These are phyloP conservation scores for Aethionema arabicum DNA, from an alignment of 345 rosid genomes.

Conservation along the genomic window DNA sequence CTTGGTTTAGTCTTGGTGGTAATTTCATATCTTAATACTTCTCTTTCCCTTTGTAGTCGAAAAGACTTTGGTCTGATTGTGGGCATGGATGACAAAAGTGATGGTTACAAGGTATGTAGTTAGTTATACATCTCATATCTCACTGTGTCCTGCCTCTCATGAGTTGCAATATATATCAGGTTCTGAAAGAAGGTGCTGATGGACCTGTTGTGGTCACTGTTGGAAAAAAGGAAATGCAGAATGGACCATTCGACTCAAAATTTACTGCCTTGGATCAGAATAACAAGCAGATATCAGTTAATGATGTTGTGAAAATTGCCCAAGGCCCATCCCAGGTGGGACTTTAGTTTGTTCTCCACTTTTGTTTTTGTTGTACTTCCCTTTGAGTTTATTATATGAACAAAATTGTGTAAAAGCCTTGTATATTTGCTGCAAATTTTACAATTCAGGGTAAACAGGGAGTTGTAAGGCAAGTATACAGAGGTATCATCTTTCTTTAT, in stretches of 20 bases:
- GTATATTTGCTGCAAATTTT: slow-evolving; percentile 14
- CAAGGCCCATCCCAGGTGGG: slow-evolving; percentile 81
- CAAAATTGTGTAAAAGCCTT: slow-evolving; percentile 11
- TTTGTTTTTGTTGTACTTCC: slow-evolving; percentile 17
- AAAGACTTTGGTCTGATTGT: slow-evolving; percentile 89
- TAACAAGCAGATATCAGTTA: slow-evolving; percentile 57
- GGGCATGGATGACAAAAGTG: slow-evolving; percentile 79
- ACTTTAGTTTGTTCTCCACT: background rate
- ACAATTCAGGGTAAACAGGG: slow-evolving; percentile 84
- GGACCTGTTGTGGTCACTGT: slow-evolving; percentile 59
- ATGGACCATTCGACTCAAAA: slow-evolving; percentile 64
- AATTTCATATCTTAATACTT: slow-evolving; percentile 23
- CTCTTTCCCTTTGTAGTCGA: slow-evolving; percentile 53
- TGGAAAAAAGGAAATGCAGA: slow-evolving; percentile 52
- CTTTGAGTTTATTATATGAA: slow-evolving; percentile 7
- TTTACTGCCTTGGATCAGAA: slow-evolving; percentile 74
- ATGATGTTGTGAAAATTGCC: slow-evolving; percentile 70
- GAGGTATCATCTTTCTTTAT: slow-evolving; percentile 70
- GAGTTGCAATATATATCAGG: slow-evolving; percentile 45
- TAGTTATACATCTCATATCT: slow-evolving; percentile 21
- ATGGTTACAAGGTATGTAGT: slow-evolving; percentile 61
- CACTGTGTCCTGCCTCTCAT: slow-evolving; percentile 24
- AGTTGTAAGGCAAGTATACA: slow-evolving; percentile 73
- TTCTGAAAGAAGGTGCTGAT: slow-evolving; percentile 74
- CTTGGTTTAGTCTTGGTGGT: slow-evolving; percentile 17